These are phyloP conservation scores for Sonneratia caseolaris DNA, from an alignment of 345 rosid species.

Conservation along the genomic window DNA sequence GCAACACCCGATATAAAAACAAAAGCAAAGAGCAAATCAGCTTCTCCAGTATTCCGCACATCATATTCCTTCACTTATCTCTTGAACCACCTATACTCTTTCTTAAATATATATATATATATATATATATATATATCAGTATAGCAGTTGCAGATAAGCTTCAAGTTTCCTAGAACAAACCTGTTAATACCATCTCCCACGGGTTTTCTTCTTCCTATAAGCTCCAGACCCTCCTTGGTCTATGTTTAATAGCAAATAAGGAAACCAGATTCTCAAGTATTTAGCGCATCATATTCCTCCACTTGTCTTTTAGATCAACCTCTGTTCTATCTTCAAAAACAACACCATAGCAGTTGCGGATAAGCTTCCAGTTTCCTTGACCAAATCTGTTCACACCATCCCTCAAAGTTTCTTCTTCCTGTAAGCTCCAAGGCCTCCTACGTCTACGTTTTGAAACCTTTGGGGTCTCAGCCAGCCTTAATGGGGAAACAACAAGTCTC, in stretches of 20 bases:
- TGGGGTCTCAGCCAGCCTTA: slow-evolving; percentile 8
- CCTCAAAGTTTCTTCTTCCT: slow-evolving; percentile 51
- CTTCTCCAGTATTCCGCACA: neutral
- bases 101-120: no score
- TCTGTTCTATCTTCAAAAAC: slow-evolving; percentile 30
- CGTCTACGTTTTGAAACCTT: slow-evolving; percentile 22
- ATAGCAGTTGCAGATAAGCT: no score
- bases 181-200: no score
- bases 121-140: no score
- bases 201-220: no score
- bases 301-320: slow-evolving; percentile 61
- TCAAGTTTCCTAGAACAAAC: no score
- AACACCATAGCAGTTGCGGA: slow-evolving; percentile 16
- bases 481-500: slow-evolving; percentile 15
- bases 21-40: no score
- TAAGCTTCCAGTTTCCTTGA: slow-evolving; percentile 34
- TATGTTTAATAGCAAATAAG: neutral
- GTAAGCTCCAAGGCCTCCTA: slow-evolving; percentile 32
- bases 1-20: no score
- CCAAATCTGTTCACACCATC: slow-evolving; percentile 43
- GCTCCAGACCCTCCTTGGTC: no score
- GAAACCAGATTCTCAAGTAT: slow-evolving; percentile 1
- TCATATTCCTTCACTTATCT: neutral
- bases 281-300: slow-evolving; percentile 44
- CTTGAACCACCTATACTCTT: no score